Base-by-base conservation (phyloP, 495 filamentous ascomycete species). In the Ascobolus immersus region DNA sequence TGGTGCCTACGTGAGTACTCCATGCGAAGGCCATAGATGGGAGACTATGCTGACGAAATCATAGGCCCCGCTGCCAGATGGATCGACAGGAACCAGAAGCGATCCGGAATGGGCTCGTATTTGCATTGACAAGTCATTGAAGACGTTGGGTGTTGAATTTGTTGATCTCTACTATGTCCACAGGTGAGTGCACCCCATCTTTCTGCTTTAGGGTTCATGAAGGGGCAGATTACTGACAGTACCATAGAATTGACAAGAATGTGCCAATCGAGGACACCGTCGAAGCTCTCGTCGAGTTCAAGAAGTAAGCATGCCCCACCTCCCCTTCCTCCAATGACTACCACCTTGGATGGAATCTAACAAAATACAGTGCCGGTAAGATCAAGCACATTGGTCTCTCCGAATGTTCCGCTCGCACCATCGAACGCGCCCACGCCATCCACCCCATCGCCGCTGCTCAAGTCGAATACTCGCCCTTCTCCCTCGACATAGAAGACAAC, bases 221-320 rank as follows among this genome's bases (percentile, higher is more conserved):
- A n/a, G n/a, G n/a, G n/a, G n/a, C n/a, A n/a, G n/a, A n/a, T n/a
- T n/a, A n/a, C n/a, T n/a, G n/a, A n/a, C n/a, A n/a, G n/a, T n/a
- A n/a, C n/a, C n/a, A n/a, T 29, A 5, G 25, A 14, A 51, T 62
- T 11, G 61, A 66, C 34, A 32, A 42, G 4, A 54, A 54, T 28
- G 63, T 65, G 0, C 72, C 71, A 0, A 58, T 77, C 17, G 73
- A 78, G 50, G 64, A 67, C 47, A 71, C 59, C 29, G 59, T 73
- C 41, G 49, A 44, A n/a, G 59, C 50, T 8, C 39, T 73, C 52
- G 54, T 44, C 14, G 44, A 60, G 41, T 39, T 59, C 3, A 53
- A 58, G 32, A 41, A 51, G n/a, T n/a, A n/a, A n/a, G n/a, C n/a
- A n/a, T 45, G 54, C n/a, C n/a, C n/a, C n/a, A n/a, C n/a, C n/a